These are phyloP conservation scores for Hamigera avellanea DNA, from an alignment of 495 filamentous ascomycete genomes.

Conservation along the genomic window DNA sequence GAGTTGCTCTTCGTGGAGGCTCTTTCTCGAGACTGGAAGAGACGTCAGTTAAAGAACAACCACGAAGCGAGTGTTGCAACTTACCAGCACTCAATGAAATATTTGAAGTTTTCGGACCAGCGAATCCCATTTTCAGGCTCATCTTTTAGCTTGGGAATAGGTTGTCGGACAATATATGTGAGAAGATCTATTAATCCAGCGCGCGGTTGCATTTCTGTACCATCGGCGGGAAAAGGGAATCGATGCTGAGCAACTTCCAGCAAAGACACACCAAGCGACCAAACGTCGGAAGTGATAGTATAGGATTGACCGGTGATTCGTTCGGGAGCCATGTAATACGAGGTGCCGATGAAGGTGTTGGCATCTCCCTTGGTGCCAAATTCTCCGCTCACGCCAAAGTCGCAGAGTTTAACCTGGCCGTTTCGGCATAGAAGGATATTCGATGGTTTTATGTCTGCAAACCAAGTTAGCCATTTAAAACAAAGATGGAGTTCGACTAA, in stretches of 20 bases:
- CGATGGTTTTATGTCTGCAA: conserved; percentile 84
- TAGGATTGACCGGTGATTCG: conserved; percentile 95
- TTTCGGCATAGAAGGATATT: conserved; percentile 91
- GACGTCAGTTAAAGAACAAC: conserved; percentile 4
- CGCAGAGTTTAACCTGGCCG: conserved; percentile 93
- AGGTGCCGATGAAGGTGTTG: conserved; percentile 97
- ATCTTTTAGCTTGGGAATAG: conserved; percentile 92
- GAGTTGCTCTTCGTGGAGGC: conserved; percentile 69
- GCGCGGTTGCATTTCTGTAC: conserved; percentile 78
- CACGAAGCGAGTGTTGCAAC: conserved; percentile 23
- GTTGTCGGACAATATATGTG: conserved; percentile 93
- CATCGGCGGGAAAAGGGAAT: conserved; percentile 95
- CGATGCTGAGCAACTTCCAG: conserved; percentile 96
- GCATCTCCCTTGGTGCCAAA: conserved; percentile 97
- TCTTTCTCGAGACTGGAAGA: conserved; percentile 94
- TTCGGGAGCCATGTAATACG: conserved; percentile 98
- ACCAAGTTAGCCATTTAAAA: conserved; percentile 4
- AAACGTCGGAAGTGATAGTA: conserved; percentile 97
- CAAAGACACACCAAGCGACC: conserved; percentile 91
- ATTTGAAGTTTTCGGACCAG: conserved; percentile 96
- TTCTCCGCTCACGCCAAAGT: conserved; percentile 95
- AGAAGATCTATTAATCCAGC: conserved; percentile 89
- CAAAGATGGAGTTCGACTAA: too few relatives aligned
- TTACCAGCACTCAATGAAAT: conserved; percentile 99
- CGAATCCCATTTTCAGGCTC: conserved; percentile 69